Percentiles rank a stretch among this genome's conserved stretches.
These are phyloP conservation scores for Omphalotus olearius DNA, from an alignment of 1,284 basidiomycete species.

Conservation along the genomic window DNA sequence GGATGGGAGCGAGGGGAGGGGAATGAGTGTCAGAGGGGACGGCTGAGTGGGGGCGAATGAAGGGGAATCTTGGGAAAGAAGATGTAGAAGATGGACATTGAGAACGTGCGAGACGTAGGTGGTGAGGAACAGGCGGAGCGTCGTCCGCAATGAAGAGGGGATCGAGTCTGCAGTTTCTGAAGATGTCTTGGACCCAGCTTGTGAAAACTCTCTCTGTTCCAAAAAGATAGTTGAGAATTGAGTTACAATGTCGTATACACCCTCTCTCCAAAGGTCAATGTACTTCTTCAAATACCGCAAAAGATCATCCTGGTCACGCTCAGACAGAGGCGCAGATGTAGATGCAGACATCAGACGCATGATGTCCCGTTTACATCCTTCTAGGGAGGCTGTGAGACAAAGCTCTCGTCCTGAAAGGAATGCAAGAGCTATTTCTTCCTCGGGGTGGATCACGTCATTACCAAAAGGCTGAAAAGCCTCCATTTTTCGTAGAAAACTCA, in stretches of 20 bases:
- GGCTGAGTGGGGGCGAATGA: constrained; percentile 22
- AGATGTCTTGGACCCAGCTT: constrained; percentile 5
- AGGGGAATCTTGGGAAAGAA: constrained; percentile 45
- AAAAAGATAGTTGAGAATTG: constrained; percentile 91
- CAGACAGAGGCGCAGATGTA: constrained; percentile 33
- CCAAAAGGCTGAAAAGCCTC: constrained; percentile 31
- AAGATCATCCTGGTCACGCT: constrained; percentile 63
- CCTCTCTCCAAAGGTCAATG: constrained; percentile 89
- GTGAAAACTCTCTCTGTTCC: constrained; percentile 40
- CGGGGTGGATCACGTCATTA: constrained; percentile 24
- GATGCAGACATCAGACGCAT: constrained; percentile 17
- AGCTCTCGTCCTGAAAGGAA: constrained; percentile 39
- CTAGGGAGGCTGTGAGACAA: constrained; percentile 35
- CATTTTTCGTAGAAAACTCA: constrained; percentile 83
- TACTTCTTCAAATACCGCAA: constrained; percentile 80
- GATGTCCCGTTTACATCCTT: constrained; percentile 33
- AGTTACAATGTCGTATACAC: constrained; percentile 86
- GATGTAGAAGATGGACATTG: constrained; percentile 51
- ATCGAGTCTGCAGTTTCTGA: constrained; percentile 12
- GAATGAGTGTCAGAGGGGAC: constrained; percentile 31
- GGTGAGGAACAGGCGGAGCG: constrained; percentile 47
- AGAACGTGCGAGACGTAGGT: constrained; percentile 50
- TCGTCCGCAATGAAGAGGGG: background rate
- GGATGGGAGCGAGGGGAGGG: constrained; percentile 68
- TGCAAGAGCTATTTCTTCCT: constrained; percentile 40